Evolutionary conservation across 306 rosid species (phyloP), one percentile per base, ranked within the genome.

Genomic region (Potentilla sterilis): DNA sequence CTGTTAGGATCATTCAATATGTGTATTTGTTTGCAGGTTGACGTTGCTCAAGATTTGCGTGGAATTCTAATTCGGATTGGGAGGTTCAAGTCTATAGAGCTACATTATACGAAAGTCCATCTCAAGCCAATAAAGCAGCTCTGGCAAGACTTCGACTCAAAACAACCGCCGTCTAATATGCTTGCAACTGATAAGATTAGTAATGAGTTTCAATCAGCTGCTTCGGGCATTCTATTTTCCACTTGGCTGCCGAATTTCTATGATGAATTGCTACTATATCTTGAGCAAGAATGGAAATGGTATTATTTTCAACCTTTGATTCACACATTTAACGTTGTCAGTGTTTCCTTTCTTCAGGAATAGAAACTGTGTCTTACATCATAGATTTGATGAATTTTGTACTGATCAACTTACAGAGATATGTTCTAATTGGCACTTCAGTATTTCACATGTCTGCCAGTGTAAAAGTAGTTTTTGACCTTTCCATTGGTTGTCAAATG

Each of bases 271-370:
- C 90, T 96, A 67, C 99, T 96, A 74, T 96, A 90, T 87, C 97
- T 96, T 44, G 98, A 96, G 84, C 99, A 96, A 83, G 99, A 92
- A 82, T 92, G 99, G 99, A 96, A 96, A 81, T 96, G 99, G 99
- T 96, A 89, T 21, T 7, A 15, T 79, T 83, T 67, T 19, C 55
- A 64, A 72, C 71, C 64, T 72, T 80, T 79, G 66, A 28, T 75
- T 74, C 75, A 38, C 19, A 14, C 57, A 71, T 54, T 70, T 69
- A 41, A 54, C 58, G 1, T 67, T 67, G 16, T 15, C 19, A 28
- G 28, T 24, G 19, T 5, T 68, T 32, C 6, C 46, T 11, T 16
- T n/a, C 7, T 51, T 70, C 16, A 9, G 28, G 44, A 62, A 9
- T 35, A 32, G 24, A 35, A 47, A 51, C 75, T 16, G 63, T 70